Base-by-base conservation (phyloP, 257 asterid species). In the Solanum okadae region DNA sequence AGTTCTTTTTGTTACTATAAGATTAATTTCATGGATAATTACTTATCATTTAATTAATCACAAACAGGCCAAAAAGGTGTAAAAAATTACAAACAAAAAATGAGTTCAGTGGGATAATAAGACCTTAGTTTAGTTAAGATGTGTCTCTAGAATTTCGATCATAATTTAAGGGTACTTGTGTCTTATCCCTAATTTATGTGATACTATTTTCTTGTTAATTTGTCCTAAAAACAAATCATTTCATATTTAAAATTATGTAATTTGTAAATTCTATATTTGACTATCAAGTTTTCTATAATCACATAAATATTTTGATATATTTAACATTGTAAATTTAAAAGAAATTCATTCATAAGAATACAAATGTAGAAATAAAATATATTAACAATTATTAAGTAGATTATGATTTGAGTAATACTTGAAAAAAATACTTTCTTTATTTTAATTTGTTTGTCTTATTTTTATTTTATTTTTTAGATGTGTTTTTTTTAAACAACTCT, bases 91-190 rank as follows among this genome's bases (percentile, higher is more conserved):
- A 20, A 8, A 8, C 4, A 59, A 22, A 59, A 56, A 56, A 56
- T 14, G n/a, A 2, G 65, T 56, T 56, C 0, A 56, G 1, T 56
- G n/a, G 0, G 2, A 20, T 18, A 18, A 18, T 18, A 18, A 7
- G 0, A 56, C 5, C 1, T 56, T 56, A 6, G 2, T 56, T 56
- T 18, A 56, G 23, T 56, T 56, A 56, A 2, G 4, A 42, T 18
- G 4, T 20, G 10, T 56, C 65, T 56, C 9, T 18, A 56, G 0
- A 56, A 56, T 56, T 56, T 56, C 4, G 4, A 0, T 52, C 9
- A 56, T 6, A 56, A 0, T 56, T 18, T 6, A 18, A 52, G 4
- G 22, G 0, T 56, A 18, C 2, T 18, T 56, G 11, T 18, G 2
- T 3, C 61, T 49, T 56, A 56, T 49, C n/a, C 59, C 65, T 56